Conservation (phyloP, 2,329 filamentous ascomycete genomes). For the Phialocephala subalpina region DNA sequence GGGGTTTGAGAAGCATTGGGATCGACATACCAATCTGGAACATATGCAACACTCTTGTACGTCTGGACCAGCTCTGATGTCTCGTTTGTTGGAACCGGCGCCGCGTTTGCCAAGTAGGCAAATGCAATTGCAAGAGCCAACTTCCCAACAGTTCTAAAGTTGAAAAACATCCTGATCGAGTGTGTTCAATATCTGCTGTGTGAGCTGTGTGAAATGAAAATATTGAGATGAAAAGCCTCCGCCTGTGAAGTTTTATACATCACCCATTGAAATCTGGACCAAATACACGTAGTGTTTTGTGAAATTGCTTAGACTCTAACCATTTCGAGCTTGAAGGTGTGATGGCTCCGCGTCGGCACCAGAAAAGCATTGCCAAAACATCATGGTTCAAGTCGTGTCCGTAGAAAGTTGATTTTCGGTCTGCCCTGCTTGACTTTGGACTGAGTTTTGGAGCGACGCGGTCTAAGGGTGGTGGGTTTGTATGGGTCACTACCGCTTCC, state of each 20-base stretch:
- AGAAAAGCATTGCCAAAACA: not conserved
- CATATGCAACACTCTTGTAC: not conserved
- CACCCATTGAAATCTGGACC: too few species aligned
- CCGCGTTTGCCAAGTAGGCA: not conserved
- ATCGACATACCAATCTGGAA: conserved; percentile 1
- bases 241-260: too few species aligned
- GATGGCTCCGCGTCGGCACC: not conserved
- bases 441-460: not conserved
- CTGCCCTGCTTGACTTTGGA: not conserved
- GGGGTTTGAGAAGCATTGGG: not conserved
- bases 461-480: not conserved
- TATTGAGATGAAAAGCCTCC: too few species aligned
- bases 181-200: too few species aligned
- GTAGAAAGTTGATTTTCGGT: not conserved
- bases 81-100: not conserved
- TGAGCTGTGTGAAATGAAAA: too few species aligned
- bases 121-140: too few species aligned
- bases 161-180: too few species aligned
- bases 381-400: not conserved
- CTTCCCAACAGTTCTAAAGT: too few species aligned
- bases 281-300: not conserved
- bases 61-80: not conserved
- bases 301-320: not conserved
- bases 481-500: not conserved
- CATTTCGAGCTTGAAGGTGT: not conserved